These are phyloP conservation scores for Russula griseocarnosa DNA, from an alignment of 768 basidiomycete genomes.

Conservation along the genomic window DNA sequence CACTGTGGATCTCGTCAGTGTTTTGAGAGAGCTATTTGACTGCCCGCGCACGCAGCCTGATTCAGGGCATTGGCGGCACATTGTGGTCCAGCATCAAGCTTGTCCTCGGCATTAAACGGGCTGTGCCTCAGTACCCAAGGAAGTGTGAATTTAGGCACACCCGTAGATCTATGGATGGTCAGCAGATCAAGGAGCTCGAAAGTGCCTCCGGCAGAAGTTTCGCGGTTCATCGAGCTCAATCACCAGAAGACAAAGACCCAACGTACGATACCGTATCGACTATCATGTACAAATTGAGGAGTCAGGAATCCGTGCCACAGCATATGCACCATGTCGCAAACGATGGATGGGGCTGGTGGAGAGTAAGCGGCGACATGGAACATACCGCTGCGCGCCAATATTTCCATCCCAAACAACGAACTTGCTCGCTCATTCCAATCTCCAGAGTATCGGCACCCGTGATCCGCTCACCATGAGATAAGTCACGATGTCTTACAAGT, in stretches of 20 bases:
- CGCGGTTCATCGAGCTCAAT: not conserved
- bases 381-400: conserved; percentile 61
- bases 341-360: conserved; percentile 42
- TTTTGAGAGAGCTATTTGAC: no score
- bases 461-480: not conserved
- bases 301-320: conserved; percentile 59
- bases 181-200: conserved; percentile 41
- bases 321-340: conserved; percentile 50
- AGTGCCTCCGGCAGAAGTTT: conserved; percentile 1
- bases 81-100: no score
- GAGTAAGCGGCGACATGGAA: conserved; percentile 57
- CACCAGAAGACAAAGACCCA: not conserved
- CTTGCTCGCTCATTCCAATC: conserved; percentile 48
- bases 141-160: conserved; percentile 46
- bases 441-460: conserved; percentile 35
- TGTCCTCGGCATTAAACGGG: no score
- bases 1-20: no score
- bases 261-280: conserved; percentile 46
- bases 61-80: no score
- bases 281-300: conserved; percentile 49
- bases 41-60: no score
- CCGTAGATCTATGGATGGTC: conserved; percentile 42
- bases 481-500: conserved; percentile 1
- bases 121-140: conserved; percentile 45
- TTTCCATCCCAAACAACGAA: conserved; percentile 58